Conservation (phyloP, 352 stramenopile species). For the Phytopythium oedochilum region DNA sequence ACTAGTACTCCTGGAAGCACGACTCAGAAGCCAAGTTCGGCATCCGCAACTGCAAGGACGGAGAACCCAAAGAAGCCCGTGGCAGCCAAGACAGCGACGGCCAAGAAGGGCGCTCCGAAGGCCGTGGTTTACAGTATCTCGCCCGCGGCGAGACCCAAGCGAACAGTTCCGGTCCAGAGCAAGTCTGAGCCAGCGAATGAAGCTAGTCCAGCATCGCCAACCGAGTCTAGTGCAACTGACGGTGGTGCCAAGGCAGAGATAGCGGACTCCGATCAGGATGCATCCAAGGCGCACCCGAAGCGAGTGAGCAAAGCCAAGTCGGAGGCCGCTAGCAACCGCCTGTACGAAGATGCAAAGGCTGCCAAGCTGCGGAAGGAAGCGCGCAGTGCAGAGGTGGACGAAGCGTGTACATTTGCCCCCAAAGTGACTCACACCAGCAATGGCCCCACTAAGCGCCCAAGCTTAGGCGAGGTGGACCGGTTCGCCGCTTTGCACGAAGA, state of each 20-base stretch:
- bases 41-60: neutral
- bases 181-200: neutral
- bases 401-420: constrained; percentile 50
- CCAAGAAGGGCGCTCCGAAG: constrained; percentile 3
- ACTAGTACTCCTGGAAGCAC: neutral
- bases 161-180: neutral
- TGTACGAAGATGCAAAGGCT: constrained; percentile 63
- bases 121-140: constrained; percentile 1
- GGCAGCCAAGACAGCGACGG: neutral
- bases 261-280: constrained; percentile 2
- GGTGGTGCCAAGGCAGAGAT: no score
- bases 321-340: constrained; percentile 46
- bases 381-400: constrained; percentile 40
- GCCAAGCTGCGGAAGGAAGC: constrained; percentile 51
- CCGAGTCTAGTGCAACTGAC: neutral
- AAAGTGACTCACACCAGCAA: constrained; percentile 36
- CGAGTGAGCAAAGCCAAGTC: constrained; percentile 46
- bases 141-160: neutral
- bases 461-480: constrained; percentile 18
- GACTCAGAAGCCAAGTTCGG: neutral
- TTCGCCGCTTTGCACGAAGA: constrained; percentile 52
- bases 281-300: constrained; percentile 32
- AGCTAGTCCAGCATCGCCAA: neutral
- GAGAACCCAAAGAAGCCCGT: neutral
- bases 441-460: constrained; percentile 25